phyloP scores from a whole-genome alignment of 2,329 filamentous ascomycete genomes.

The Penicillium griseofulvum region DNA sequence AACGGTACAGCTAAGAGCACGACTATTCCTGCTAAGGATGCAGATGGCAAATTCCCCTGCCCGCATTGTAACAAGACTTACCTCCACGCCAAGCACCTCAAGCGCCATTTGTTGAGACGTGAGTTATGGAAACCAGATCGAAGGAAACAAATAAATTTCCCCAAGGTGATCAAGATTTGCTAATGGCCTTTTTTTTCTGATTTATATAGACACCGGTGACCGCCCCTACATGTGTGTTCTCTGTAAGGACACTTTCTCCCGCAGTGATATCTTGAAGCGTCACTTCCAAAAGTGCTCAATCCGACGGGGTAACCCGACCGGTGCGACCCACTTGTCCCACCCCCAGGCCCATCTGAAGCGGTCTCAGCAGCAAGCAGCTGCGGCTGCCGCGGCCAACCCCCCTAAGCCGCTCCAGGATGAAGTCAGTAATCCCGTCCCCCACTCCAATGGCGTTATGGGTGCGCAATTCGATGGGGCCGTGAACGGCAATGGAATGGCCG shows the following conservation, averaged over 20 bases:
- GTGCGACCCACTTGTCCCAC: slow-evolving; percentile 90
- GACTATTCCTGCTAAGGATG: slow-evolving; percentile 88
- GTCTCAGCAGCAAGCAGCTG: slow-evolving; percentile 40
- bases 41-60: slow-evolving; percentile 96
- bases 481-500: slow-evolving; percentile 43
- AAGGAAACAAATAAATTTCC: not conserved
- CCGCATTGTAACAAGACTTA: slow-evolving; percentile 98
- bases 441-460: slow-evolving; percentile 45
- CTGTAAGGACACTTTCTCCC: slow-evolving; percentile 95
- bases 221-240: slow-evolving; percentile 97
- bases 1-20: slow-evolving; percentile 71
- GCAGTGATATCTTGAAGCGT: slow-evolving; percentile 96
- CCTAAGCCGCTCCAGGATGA: slow-evolving; percentile 45
- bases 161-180: not conserved
- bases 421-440: slow-evolving; percentile 46
- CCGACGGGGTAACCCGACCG: slow-evolving; percentile 90
- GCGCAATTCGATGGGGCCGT: slow-evolving; percentile 44
- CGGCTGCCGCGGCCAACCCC: slow-evolving; percentile 40
- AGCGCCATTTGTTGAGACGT: slow-evolving; percentile 94
- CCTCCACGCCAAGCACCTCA: slow-evolving; percentile 93
- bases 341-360: slow-evolving; percentile 87
- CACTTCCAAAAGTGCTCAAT: slow-evolving; percentile 99
- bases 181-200: slow-evolving; percentile 26
- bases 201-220: slow-evolving; percentile 79
- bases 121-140: slow-evolving; percentile 52